Evolutionary conservation across 208 protist genomes (phyloP), one percentile per base, ranked within the genome.

Genomic region (Trypanosoma scelopori): DNA sequence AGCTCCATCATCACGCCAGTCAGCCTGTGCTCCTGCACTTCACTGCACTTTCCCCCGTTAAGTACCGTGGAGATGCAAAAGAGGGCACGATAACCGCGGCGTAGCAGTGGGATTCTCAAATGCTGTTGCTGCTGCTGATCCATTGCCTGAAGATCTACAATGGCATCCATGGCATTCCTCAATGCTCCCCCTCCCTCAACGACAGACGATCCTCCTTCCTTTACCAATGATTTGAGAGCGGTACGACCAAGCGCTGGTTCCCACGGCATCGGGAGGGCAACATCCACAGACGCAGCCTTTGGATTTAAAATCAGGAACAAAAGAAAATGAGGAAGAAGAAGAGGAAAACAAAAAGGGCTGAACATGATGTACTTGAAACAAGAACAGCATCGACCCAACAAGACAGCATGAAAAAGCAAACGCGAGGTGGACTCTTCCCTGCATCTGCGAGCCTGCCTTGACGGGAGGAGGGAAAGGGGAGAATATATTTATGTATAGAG

Each of bases 241-340:
- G 32, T 37, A 37, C 5, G 32, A 37, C 32, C 5, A 9, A 37
- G 32, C 32, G 32, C 32, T 37, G 32, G 32, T 37, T 37, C 32
- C 32, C 32, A 37, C 32, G 9, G 32, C 32, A n/a, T n/a, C n/a
- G n/a, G n/a, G n/a, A n/a, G n/a, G n/a, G 42, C 42, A 46, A 12
- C 12, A 20, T 50, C 18, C 46, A 27, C 20, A 20, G 12, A 27
- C 11, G 6, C 46, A 50, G 32, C 32, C 32, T 37, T n/a, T n/a
- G n/a, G n/a, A n/a, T n/a, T 52, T 52, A 27, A 28, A 55, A 55
- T 55, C 5, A 55, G 18, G 18, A 37, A 41, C 1, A 46, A 41
- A 58, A 46, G 4, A 60, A 49, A 48, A 60, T 7, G 41, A 37
- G 3, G 62, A 35, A 5, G 47, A 46, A 23, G 28, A 37, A 56